Conservation (phyloP, 2,329 filamentous ascomycete species). For the Xylariaceae sp. region DNA sequence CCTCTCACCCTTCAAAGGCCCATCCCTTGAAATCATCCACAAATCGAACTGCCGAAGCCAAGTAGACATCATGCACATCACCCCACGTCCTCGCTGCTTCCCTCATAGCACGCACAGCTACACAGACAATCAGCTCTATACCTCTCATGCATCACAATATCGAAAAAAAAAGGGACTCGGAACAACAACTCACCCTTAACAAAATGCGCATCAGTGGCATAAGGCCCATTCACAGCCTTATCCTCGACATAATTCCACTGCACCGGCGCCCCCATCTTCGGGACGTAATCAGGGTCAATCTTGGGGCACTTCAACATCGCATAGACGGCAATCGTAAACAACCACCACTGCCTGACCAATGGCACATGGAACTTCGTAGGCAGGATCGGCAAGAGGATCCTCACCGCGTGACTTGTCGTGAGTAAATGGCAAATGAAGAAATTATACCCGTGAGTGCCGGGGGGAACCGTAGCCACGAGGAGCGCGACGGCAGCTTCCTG, state of each 20-base stretch:
- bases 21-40: slow-evolving; percentile 70
- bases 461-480: slow-evolving; percentile 56
- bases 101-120: slow-evolving; percentile 68
- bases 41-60: slow-evolving; percentile 67
- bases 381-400: slow-evolving; percentile 77
- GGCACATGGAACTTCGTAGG: slow-evolving; percentile 68
- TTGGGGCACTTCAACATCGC: slow-evolving; percentile 69
- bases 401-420: slow-evolving; percentile 80
- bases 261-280: slow-evolving; percentile 59
- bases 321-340: slow-evolving; percentile 75
- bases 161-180: too few species aligned
- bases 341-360: slow-evolving; percentile 84
- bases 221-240: slow-evolving; percentile 64
- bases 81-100: slow-evolving; percentile 73
- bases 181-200: slow-evolving; percentile 71
- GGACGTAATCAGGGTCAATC: slow-evolving; percentile 63
- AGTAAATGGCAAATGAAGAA: slow-evolving; percentile 81
- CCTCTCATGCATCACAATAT: too few species aligned
- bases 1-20: too few species aligned
- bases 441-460: slow-evolving; percentile 65
- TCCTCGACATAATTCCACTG: slow-evolving; percentile 75
- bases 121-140: too few species aligned
- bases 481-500: slow-evolving; percentile 60
- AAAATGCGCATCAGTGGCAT: slow-evolving; percentile 73
- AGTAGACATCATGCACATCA: slow-evolving; percentile 61